phyloP scores from a whole-genome alignment of 352 stramenopile species.

The Achlya hypogyna region DNA sequence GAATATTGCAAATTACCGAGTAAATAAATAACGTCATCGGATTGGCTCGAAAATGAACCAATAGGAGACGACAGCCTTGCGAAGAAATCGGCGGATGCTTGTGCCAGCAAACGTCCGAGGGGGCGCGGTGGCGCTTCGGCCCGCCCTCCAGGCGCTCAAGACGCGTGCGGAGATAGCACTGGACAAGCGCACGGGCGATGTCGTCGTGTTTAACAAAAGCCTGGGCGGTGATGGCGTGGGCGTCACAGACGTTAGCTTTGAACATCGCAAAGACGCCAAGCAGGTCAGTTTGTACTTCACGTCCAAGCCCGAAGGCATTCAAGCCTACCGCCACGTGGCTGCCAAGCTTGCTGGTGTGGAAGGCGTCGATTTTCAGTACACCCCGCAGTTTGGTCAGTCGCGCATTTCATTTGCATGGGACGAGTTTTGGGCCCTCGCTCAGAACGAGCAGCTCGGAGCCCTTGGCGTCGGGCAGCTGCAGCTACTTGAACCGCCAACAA shows the following conservation, averaged over 20 bases:
- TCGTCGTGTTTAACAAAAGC: conserved; percentile 17
- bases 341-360: conserved; percentile 4
- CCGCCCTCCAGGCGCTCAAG: conserved; percentile 15
- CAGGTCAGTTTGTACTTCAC: conserved; percentile 20
- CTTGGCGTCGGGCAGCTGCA: too few relatives aligned
- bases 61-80: too few relatives aligned
- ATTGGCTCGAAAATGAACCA: too few relatives aligned
- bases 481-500: too few relatives aligned
- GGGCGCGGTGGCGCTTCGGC: background rate
- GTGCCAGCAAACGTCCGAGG: background rate
- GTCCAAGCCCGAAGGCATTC: conserved; percentile 19
- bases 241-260: conserved; percentile 18
- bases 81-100: too few relatives aligned
- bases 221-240: background rate
- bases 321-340: background rate
- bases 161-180: conserved; percentile 2
- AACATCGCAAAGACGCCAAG: conserved; percentile 12
- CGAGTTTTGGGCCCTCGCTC: conserved; percentile 10
- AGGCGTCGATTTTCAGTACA: conserved; percentile 16
- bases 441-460: background rate
- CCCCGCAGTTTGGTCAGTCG: conserved; percentile 19
- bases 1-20: too few relatives aligned
- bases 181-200: conserved; percentile 5
- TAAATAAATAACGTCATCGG: too few relatives aligned
- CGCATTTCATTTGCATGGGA: conserved; percentile 19